phyloP scores from a whole-genome alignment of 108 stramenopile genomes.

The Cyclostephanos invisitatus region DNA sequence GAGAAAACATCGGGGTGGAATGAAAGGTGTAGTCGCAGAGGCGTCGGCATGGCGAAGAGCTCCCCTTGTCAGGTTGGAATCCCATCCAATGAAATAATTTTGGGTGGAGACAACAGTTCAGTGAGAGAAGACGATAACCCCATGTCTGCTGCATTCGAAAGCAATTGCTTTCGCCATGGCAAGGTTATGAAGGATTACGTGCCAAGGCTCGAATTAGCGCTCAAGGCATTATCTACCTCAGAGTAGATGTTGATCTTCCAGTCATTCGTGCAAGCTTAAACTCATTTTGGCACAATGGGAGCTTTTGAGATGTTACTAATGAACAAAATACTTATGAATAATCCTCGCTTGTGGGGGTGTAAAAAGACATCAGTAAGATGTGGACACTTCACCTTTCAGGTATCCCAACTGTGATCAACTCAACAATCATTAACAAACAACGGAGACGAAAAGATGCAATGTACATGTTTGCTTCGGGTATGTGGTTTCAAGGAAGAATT shows the following conservation, averaged over 20 bases:
- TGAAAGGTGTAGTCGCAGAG: constrained; percentile 24
- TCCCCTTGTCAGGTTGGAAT: constrained; percentile 36
- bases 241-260: too few relatives aligned
- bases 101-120: neutral
- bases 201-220: constrained; percentile 25
- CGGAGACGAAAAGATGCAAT: too few relatives aligned
- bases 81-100: constrained; percentile 16
- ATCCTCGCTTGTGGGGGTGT: too few relatives aligned
- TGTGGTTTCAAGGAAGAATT: neutral
- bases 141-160: constrained; percentile 7
- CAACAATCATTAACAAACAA: too few relatives aligned
- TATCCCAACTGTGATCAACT: too few relatives aligned
- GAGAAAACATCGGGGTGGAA: constrained; percentile 33
- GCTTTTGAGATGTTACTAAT: too few relatives aligned
- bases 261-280: neutral
- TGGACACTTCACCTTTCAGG: too few relatives aligned
- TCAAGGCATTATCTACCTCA: neutral
- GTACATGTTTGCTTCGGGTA: too few relatives aligned
- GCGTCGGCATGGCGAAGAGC: constrained; percentile 2
- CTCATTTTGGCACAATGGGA: neutral
- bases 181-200: constrained; percentile 16
- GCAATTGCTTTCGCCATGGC: constrained; percentile 39
- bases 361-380: too few relatives aligned
- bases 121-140: neutral
- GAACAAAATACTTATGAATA: too few relatives aligned